phyloP scores from a whole-genome alignment of 768 basidiomycete species.

The Russula ochroleuca region DNA sequence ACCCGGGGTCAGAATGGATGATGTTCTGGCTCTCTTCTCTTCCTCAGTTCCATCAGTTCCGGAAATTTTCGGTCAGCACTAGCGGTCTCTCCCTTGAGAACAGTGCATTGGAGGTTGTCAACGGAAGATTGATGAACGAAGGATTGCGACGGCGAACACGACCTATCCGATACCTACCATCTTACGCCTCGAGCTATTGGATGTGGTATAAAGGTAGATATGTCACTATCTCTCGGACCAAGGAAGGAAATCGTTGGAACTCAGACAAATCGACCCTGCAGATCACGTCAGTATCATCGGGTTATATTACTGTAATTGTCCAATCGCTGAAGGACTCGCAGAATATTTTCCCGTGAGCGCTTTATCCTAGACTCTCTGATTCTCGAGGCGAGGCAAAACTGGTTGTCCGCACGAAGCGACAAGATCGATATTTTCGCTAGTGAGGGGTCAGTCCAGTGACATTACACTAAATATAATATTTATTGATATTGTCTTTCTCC shows the following conservation, averaged over 20 bases:
- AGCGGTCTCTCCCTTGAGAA: conserved; percentile 37
- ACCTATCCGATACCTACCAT: conserved; percentile 43
- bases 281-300: conserved; percentile 39
- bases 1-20: conserved; percentile 52
- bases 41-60: conserved; percentile 54
- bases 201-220: conserved; percentile 46
- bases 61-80: conserved; percentile 52
- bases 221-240: conserved; percentile 35
- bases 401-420: conserved; percentile 13
- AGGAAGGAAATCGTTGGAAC: conserved; percentile 36
- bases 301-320: neutral
- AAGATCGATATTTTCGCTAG: conserved; percentile 44
- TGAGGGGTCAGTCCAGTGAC: conserved; percentile 35
- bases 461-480: neutral
- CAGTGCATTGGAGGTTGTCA: conserved; percentile 41
- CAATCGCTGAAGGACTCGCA: conserved; percentile 12
- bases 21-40: conserved; percentile 64
- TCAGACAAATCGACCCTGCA: conserved; percentile 39
- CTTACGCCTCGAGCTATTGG: conserved; percentile 38
- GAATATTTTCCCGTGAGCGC: conserved; percentile 19
- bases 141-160: conserved; percentile 15
- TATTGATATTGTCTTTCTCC: conserved; percentile 1
- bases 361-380: conserved; percentile 26
- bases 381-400: conserved; percentile 22
- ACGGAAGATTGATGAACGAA: conserved; percentile 34